Evolutionary conservation across 108 stramenopile species (phyloP).

Genomic region (Cyclotella kingstonii): DNA sequence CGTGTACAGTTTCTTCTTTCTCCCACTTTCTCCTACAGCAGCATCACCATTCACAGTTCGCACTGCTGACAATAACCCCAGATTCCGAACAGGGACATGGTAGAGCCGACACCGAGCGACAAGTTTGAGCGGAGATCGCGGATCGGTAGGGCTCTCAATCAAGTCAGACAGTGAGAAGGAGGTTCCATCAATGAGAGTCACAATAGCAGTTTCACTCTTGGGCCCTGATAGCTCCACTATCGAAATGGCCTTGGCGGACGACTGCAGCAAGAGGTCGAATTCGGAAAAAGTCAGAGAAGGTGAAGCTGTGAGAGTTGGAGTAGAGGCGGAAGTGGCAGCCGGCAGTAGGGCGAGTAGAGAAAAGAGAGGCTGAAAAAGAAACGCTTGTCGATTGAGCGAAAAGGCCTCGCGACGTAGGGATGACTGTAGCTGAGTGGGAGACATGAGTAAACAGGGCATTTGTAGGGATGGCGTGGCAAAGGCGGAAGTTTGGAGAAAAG

Average conservation of each 20-base stretch:
- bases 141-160: constrained; percentile 70
- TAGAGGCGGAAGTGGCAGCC: constrained; percentile 6
- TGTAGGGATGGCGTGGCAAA: too few relatives aligned
- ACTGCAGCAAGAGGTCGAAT: constrained; percentile 64
- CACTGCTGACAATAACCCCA: constrained; percentile 47
- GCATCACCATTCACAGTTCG: constrained; percentile 20
- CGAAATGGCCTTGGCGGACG: constrained; percentile 61
- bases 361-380: background rate
- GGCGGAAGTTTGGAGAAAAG: too few relatives aligned
- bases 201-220: constrained; percentile 66
- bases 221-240: constrained; percentile 76
- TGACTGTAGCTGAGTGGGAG: too few relatives aligned
- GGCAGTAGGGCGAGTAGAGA: background rate
- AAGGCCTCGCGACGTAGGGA: too few relatives aligned
- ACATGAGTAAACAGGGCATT: too few relatives aligned
- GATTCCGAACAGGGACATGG: constrained; percentile 63
- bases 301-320: constrained; percentile 15
- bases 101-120: constrained; percentile 67
- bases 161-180: constrained; percentile 73
- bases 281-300: constrained; percentile 73
- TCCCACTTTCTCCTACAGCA: constrained; percentile 26
- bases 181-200: constrained; percentile 74
- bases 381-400: background rate
- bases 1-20: constrained; percentile 65
- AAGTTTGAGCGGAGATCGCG: constrained; percentile 71